These are phyloP conservation scores for Anacardium occidentale DNA, from an alignment of 345 rosid genomes.

Conservation along the genomic window DNA sequence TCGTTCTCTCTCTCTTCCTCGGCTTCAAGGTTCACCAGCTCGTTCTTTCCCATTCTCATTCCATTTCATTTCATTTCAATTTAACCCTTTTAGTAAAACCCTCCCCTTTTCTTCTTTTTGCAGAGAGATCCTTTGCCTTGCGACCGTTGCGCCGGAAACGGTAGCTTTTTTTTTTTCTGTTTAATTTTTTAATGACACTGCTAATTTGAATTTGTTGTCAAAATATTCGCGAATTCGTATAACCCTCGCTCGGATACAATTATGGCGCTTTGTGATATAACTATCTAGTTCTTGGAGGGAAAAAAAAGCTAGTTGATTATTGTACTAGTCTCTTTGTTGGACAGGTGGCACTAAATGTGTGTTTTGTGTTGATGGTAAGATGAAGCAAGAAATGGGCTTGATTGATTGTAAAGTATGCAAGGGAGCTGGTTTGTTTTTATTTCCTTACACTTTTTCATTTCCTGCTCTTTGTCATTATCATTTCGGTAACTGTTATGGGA, in stretches of 20 bases:
- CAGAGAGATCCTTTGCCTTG: too few species aligned
- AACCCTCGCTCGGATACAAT: neutral
- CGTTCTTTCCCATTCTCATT: neutral
- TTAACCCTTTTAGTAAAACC: neutral
- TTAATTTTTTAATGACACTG: neutral
- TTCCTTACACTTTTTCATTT: neutral
- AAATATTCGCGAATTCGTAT: neutral
- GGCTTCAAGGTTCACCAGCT: slow-evolving; percentile 78
- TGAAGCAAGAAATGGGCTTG: slow-evolving; percentile 75
- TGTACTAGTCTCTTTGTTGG: slow-evolving; percentile 1
- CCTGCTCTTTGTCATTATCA: neutral
- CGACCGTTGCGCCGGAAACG: too few species aligned
- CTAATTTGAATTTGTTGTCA: neutral
- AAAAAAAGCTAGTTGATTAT: neutral
- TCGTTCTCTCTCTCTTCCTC: slow-evolving; percentile 72
- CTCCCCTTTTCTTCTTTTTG: too few species aligned
- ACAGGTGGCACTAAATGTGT: slow-evolving; percentile 94
- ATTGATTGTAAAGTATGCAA: slow-evolving; percentile 83
- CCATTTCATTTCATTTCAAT: neutral
- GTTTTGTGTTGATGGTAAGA: slow-evolving; percentile 71
- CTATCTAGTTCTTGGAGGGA: neutral
- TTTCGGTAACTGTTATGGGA: neutral
- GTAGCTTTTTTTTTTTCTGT: too few species aligned
- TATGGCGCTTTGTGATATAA: neutral
- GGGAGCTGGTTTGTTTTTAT: slow-evolving; percentile 69